These are phyloP conservation scores for Lactarius pseudohatsudake DNA, from an alignment of 768 basidiomycete genomes.

Conservation along the genomic window DNA sequence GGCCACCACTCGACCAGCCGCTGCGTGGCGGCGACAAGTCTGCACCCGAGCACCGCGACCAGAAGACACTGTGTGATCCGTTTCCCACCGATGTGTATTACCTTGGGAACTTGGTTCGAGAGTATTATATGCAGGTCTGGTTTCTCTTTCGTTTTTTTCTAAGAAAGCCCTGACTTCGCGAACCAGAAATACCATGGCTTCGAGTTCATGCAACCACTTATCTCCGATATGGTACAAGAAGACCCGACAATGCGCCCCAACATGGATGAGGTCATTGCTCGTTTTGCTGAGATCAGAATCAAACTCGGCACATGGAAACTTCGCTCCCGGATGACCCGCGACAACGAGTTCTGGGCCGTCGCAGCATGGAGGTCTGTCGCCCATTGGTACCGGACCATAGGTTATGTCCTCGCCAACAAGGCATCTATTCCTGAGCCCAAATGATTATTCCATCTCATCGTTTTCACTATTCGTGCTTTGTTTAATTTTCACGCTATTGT, in stretches of 20 bases:
- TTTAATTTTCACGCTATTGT: not conserved
- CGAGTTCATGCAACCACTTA: slow-evolving; percentile 19
- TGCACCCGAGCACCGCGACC: slow-evolving; percentile 30
- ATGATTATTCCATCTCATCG: not conserved
- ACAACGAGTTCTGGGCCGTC: not conserved
- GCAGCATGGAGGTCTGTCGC: not conserved
- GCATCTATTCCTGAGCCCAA: slow-evolving; percentile 15
- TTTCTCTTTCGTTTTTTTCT: no score
- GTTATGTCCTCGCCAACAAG: slow-evolving; percentile 8
- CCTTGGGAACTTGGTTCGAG: slow-evolving; percentile 31
- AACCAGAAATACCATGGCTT: slow-evolving; percentile 3
- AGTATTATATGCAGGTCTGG: slow-evolving; percentile 21
- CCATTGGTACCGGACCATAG: slow-evolving; percentile 1
- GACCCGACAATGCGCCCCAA: slow-evolving; percentile 39
- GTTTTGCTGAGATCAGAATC: slow-evolving; percentile 3
- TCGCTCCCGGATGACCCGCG: slow-evolving; percentile 9
- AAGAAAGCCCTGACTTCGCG: not conserved
- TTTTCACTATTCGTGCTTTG: not conserved
- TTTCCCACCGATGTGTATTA: slow-evolving; percentile 34
- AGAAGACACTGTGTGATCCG: slow-evolving; percentile 19
- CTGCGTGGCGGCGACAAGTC: slow-evolving; percentile 32
- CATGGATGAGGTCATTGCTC: slow-evolving; percentile 3
- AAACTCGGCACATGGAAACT: slow-evolving; percentile 15
- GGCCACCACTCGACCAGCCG: slow-evolving; percentile 20
- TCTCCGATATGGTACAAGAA: slow-evolving; percentile 38